Evolutionary conservation across 2,329 filamentous ascomycete genomes (phyloP), one percentile per base, ranked within the genome.

Genomic region (Colletotrichum agaves): DNA sequence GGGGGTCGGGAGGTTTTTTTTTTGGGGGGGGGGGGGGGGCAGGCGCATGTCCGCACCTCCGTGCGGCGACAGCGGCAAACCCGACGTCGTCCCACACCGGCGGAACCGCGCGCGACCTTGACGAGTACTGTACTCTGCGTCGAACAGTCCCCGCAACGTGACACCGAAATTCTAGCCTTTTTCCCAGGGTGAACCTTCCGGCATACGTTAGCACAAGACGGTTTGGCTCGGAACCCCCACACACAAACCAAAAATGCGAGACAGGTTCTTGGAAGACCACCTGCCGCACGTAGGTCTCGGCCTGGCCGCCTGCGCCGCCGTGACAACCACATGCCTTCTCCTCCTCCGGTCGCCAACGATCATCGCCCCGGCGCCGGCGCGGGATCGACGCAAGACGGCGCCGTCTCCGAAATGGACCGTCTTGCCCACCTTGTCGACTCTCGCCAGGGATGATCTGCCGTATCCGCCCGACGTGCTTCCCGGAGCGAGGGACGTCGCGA

Each of bases 381-480:
- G 35, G n/a, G 37, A 69, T 33, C 21, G 52, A n/a, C 52, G 53
- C 46, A 67, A 67, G 47, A 67, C 64, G 27, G 64, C 53, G 33
- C 46, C 23, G n/a, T 70, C 71, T 12, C 64, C 63, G 39, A 69
- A 55, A 37, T 67, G 61, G 63, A 66, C 62, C 11, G 49, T 63
- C 19, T 27, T 69, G 33, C 61, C 61, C n/a, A 37, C 39, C 10
- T 53, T 63, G 39, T 62, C 62, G 44, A 58, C 59, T 21, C 35
- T 58, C 5, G 78, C 83, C 69, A 77, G 78, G 50, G 74, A 75
- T 41, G 73, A 74, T 21, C 76, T 85, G 6, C 85, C 88, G 2
- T 93, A 96, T 76, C 91, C 91, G 1, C 88, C 88, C 3, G 85
- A 93, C 76, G 85, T 86, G 15, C 84, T 94, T 13, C 91, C 91